Evolutionary conservation across 495 filamentous ascomycete species (phyloP), one percentile per base, ranked within the genome.

Genomic region (Massariosphaeria phaeospora): DNA sequence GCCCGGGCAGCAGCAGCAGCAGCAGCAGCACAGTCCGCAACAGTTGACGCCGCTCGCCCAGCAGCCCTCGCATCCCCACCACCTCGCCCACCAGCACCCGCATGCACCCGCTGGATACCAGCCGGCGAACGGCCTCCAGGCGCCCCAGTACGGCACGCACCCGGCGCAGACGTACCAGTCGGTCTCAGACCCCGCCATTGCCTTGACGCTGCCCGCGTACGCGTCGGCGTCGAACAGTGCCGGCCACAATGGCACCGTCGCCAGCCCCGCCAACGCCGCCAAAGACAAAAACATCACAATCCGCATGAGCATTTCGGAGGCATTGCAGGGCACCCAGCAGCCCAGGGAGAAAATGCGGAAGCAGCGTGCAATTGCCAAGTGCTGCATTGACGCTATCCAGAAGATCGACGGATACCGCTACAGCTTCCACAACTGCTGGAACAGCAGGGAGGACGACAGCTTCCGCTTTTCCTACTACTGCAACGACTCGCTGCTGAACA

Each of bases 401-500:
- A 51, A 46, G 26, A 41, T 33, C 9, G 64, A 66, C 33, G 64
- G 64, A 9, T 66, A 52, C 36, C 52, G 64, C 12, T 66, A 66
- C 51, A 61, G 56, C 42, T 66, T 66, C 53, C 64, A 66, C 31
- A 66, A 66, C 25, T 66, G 62, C 53, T 66, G 64, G 64, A 63
- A 61, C 29, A 66, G 64, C 41, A 17, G 64, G 7, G 64, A 66
- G 20, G 64, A 66, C 35, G 59, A 66, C 38, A 57, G 52, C 39
- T 64, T 60, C 39, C 51, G 64, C 8, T 66, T 64, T 51, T 66
- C 64, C 21, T 66, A 66, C 38, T 66, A 64, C 40, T 66, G 64
- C 44, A 66, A 66, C 35, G 64, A 66, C 56, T 64, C 61, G n/a
- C 30, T 66, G 26, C 44, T 66, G 38, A 66, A 66, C 35, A 66